Evolutionary conservation across 805 yeast genomes (phyloP), one percentile per base, ranked within the genome.

Genomic region (Naumovozyma baii): DNA sequence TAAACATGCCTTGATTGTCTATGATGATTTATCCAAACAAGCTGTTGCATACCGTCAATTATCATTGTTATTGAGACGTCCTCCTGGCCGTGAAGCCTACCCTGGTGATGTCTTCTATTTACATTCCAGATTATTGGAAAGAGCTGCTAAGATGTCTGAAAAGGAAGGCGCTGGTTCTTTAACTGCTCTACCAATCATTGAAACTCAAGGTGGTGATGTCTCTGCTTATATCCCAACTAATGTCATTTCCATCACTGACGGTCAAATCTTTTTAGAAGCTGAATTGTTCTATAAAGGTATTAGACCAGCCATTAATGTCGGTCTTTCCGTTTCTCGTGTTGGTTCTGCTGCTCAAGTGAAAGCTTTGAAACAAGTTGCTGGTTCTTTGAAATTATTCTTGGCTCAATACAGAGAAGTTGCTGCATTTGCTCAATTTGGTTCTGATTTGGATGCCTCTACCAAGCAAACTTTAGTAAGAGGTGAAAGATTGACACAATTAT

Each of bases 341-440:
- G 98, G 98, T 75, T 90, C 97, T 54, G 98, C 98, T 64, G 98
- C 98, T 64, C 98, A 92, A 79, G 97, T 92, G 63, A 92, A 92
- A 81, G 98, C 98, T 72, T 86, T 92, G 94, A 92, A 92, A 76
- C 97, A 92, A 80, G 97, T 92, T 73, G 98, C 98, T 59, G 99
- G 98, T 83, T 92, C 98, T 59, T 83, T 92, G 75, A 92, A 92
- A 74, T 85, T 92, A 72, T 92, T 87, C 96, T 84, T 92, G 80
- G 99, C 99, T 63, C 99, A 92, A 79, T 92, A 92, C 84, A 88
- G 99, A 86, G 99, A 92, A 82, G 98, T 92, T 62, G 98, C 98
- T 68, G 98, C 99, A 63, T 92, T 92, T 72, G 98, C 99, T 63
- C 99, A 92, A 80, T 92, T 92, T 80, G 99, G 99, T 82, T 92